Evolutionary conservation across 2,329 filamentous ascomycete genomes (phyloP).

Genomic region (Fusarium musae): DNA sequence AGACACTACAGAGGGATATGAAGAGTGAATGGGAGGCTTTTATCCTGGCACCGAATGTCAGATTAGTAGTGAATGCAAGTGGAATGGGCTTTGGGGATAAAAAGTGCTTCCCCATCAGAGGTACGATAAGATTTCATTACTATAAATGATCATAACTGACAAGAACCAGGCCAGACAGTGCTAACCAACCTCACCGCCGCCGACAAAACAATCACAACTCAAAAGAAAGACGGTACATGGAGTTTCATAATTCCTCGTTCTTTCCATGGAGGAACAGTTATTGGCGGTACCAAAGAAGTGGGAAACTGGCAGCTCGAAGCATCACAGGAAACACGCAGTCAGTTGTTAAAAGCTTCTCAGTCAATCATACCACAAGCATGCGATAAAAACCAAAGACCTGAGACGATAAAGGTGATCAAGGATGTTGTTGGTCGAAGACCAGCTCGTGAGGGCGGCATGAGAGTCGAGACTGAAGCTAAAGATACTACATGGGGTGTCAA

Average conservation of each 20-base stretch:
- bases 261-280: conserved; percentile 70
- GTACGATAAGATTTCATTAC: not conserved
- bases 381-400: not conserved
- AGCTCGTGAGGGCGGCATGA: conserved; percentile 59
- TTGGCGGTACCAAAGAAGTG: conserved; percentile 73
- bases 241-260: conserved; percentile 71
- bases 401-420: conserved; percentile 48
- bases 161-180: conserved; percentile 47
- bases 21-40: conserved; percentile 50
- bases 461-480: conserved; percentile 47
- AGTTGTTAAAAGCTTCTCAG: conserved; percentile 25
- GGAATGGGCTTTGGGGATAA: conserved; percentile 49
- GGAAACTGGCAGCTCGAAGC: conserved; percentile 65
- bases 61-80: conserved; percentile 49
- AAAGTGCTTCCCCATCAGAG: conserved; percentile 50
- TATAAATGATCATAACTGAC: rapidly evolving
- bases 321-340: conserved; percentile 57
- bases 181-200: conserved; percentile 52
- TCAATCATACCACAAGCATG: conserved; percentile 28
- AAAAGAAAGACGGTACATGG: conserved; percentile 72
- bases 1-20: conserved; percentile 43
- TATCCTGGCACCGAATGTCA: conserved; percentile 33
- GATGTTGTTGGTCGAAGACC: conserved; percentile 61
- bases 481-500: conserved; percentile 16
- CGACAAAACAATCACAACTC: conserved; percentile 63